Conservation (phyloP, 208 protist species). For the Leishmania arabica region DNA sequence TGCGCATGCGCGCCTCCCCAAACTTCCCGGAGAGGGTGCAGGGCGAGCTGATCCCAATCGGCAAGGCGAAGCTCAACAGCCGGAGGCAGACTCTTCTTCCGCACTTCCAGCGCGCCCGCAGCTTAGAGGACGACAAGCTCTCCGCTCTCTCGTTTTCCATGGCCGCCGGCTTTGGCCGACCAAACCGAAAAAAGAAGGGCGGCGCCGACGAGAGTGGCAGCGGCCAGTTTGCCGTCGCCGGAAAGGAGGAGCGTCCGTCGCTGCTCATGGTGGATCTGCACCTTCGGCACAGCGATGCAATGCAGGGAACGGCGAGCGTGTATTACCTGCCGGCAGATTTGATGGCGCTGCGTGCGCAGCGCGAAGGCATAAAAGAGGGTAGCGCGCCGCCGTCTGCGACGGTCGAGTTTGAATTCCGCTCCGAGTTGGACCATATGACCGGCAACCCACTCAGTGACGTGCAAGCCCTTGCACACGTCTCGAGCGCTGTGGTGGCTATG, state of each 20-base stretch:
- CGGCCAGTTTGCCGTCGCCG: not conserved
- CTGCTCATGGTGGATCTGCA: conserved; percentile 60
- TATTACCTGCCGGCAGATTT: conserved; percentile 53
- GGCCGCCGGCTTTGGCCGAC: not conserved
- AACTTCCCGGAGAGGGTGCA: conserved; percentile 73
- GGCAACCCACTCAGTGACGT: conserved; percentile 45
- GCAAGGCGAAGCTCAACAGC: conserved; percentile 22
- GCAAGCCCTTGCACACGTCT: conserved; percentile 30
- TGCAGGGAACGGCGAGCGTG: conserved; percentile 35
- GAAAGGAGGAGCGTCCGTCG: conserved; percentile 45
- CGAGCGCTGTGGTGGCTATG: conserved; percentile 14
- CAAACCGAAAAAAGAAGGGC: not conserved
- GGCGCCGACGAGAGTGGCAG: not conserved
- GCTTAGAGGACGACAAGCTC: conserved; percentile 34
- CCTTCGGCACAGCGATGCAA: conserved; percentile 43
- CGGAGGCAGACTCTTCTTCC: conserved; percentile 32
- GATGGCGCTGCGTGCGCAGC: conserved; percentile 34
- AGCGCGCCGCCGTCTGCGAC: conserved; percentile 27
- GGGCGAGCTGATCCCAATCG: conserved; percentile 68
- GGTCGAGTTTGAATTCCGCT: conserved; percentile 44
- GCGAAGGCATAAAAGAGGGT: conserved; percentile 43
- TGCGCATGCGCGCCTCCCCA: conserved; percentile 44
- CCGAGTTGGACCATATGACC: conserved; percentile 22
- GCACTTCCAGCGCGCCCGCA: conserved; percentile 46
- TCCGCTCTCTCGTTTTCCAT: conserved; percentile 12